Percentiles rank a stretch among this genome's conserved stretches.
Conservation (phyloP, 805 yeast genomes). For the Saturnispora diversa region DNA sequence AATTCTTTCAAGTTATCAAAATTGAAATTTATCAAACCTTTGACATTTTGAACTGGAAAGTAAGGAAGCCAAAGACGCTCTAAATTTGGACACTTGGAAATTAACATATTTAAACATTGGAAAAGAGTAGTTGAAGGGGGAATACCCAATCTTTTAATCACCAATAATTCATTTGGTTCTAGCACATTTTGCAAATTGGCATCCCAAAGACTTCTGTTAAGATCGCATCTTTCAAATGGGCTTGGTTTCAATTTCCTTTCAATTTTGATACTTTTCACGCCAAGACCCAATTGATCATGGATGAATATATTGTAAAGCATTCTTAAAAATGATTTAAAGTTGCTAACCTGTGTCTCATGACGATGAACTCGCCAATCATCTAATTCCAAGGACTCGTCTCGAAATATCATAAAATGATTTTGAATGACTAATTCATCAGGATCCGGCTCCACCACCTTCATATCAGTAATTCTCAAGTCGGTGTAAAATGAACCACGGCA, state of each 20-base stretch:
- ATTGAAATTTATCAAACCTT: background rate
- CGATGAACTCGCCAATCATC: slow-evolving; percentile 13
- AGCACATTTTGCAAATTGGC: background rate
- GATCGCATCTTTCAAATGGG: slow-evolving; percentile 9
- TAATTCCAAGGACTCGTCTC: slow-evolving; percentile 13
- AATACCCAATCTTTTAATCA: background rate
- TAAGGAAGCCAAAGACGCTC: slow-evolving; percentile 12
- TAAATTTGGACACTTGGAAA: slow-evolving; percentile 16
- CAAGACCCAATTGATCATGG: slow-evolving; percentile 10
- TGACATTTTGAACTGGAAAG: slow-evolving; percentile 8
- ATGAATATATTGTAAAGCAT: slow-evolving; percentile 18
- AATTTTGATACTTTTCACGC: slow-evolving; percentile 15
- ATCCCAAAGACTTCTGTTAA: slow-evolving; percentile 10
- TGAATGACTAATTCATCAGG: slow-evolving; percentile 16
- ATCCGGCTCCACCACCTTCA: slow-evolving; percentile 7
- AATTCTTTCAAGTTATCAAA: slow-evolving; percentile 9
- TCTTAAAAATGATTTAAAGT: slow-evolving; percentile 14
- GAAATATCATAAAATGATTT: slow-evolving; percentile 14
- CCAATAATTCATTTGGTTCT: background rate
- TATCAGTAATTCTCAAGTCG: slow-evolving; percentile 11
- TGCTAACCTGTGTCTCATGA: slow-evolving; percentile 6
- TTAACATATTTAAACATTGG: slow-evolving; percentile 15
- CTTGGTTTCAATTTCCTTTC: slow-evolving; percentile 15
- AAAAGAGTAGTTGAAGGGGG: slow-evolving; percentile 15
- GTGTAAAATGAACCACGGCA: slow-evolving; percentile 8